Conservation (phyloP, 2,329 filamentous ascomycete genomes). For the Knufia petricola region DNA sequence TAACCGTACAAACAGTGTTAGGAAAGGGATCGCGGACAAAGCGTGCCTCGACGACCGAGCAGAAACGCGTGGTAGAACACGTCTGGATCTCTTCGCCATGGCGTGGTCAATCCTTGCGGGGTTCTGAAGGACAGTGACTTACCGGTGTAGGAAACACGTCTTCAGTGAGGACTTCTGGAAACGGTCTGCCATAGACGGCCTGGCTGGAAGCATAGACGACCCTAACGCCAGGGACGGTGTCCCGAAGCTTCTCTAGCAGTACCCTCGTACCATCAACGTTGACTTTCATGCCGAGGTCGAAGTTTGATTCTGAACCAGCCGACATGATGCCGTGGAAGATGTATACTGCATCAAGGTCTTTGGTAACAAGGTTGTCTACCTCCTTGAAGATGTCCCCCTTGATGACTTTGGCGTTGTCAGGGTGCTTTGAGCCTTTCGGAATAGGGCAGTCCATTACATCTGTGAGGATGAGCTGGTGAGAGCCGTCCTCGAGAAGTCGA, state of each 20-base stretch:
- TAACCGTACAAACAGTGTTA: too few relatives aligned
- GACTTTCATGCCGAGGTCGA: slow-evolving; percentile 49
- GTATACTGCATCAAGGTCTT: slow-evolving; percentile 45
- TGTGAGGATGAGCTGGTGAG: slow-evolving; percentile 44
- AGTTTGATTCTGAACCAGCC: slow-evolving; percentile 52
- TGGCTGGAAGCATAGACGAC: slow-evolving; percentile 54
- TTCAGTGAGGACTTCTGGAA: slow-evolving; percentile 45
- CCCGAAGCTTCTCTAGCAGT: slow-evolving; percentile 45
- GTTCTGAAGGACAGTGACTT: too few relatives aligned
- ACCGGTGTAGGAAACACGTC: slow-evolving; percentile 46
- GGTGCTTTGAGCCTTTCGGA: slow-evolving; percentile 39
- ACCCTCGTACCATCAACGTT: slow-evolving; percentile 52
- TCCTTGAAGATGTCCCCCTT: slow-evolving; percentile 45
- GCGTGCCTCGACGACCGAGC: too few relatives aligned
- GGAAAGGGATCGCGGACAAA: too few relatives aligned
- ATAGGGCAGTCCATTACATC: slow-evolving; percentile 48
- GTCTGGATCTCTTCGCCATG: too few relatives aligned
- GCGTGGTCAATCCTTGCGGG: too few relatives aligned
- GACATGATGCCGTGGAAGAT: slow-evolving; percentile 62
- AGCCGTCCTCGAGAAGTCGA: slow-evolving; percentile 43
- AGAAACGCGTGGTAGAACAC: too few relatives aligned
- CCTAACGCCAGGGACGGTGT: slow-evolving; percentile 43
- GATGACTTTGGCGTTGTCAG: slow-evolving; percentile 42
- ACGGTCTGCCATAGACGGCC: slow-evolving; percentile 52
- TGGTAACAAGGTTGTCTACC: slow-evolving; percentile 30